Base-by-base conservation (phyloP, 306 rosid genomes). In the Trifolium fragiferum region DNA sequence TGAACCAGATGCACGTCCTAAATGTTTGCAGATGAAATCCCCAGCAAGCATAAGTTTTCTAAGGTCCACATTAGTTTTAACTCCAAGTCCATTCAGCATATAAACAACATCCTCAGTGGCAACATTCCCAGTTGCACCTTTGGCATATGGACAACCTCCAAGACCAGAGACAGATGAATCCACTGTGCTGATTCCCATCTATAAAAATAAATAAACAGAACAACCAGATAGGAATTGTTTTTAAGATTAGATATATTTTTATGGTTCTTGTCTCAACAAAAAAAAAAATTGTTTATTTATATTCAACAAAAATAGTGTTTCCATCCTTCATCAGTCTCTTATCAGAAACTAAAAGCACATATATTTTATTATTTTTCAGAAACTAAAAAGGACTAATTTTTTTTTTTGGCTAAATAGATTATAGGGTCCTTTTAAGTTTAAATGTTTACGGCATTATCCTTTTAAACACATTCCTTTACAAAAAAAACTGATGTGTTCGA, bases 71-170 rank as follows among this genome's bases (percentile, higher is more conserved):
- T 86, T 83, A 74, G 96, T 89, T 78, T 83, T 88, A 80, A 83
- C 94, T 54, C 92, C 96, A 27, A 93, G 70, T 64, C 98, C 97
- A 75, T 86, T 84, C 64, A 93, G 84, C 92, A 93, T 85, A 88
- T 91, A 93, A 18, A 93, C 92, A 12, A 93, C 96, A 85, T 93
- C 98, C 84, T 93, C 96, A 5, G 93, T 91, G 19, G 98, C 96
- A 46, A 93, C 96, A 76, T 93, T 91, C 40, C 98, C 97, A 55
- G 97, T 78, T 67, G 97, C 98, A 58, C 97, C 98, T 81, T 88
- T 89, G 2, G 97, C 97, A 83, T 91, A 91, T 32, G 98, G 98
- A 63, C 98, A 93, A 18, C 96, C 98, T 58, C 98, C 97, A 43
- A 93, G 91, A 62, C 98, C 96, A n/a, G 98, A 84, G 27, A 91